Evolutionary conservation across 495 filamentous ascomycete genomes (phyloP).

Genomic region (Xylaria bambusicola): DNA sequence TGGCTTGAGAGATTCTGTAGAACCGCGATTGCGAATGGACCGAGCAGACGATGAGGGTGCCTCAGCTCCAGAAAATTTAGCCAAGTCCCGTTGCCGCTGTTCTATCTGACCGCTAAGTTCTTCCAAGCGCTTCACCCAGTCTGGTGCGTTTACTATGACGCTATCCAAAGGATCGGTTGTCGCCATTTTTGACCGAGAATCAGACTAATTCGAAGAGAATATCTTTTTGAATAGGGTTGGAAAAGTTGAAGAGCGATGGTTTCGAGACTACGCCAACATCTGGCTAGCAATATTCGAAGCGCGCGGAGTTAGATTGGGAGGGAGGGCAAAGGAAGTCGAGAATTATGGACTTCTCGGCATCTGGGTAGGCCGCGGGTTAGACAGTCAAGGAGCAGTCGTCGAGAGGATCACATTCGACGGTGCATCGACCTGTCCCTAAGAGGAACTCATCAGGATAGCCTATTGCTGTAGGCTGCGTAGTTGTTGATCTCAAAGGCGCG

Average conservation of each 20-base stretch:
- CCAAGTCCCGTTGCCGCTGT: slow-evolving; percentile 68
- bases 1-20: slow-evolving; percentile 63
- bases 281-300: neutral
- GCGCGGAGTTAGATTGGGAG: neutral
- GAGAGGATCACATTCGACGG: neutral
- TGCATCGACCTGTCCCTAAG: neutral
- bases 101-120: slow-evolving; percentile 69
- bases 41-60: slow-evolving; percentile 32
- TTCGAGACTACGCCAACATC: slow-evolving; percentile 6
- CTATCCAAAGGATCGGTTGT: slow-evolving; percentile 68
- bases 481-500: neutral
- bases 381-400: neutral
- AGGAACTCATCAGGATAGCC: neutral
- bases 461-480: neutral
- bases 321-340: neutral
- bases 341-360: slow-evolving; percentile 9
- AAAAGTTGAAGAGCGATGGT: neutral
- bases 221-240: neutral
- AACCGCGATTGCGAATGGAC: slow-evolving; percentile 60
- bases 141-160: slow-evolving; percentile 63
- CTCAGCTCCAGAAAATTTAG: slow-evolving; percentile 43
- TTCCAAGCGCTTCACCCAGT: slow-evolving; percentile 68
- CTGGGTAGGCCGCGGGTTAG: neutral
- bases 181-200: slow-evolving; percentile 31
- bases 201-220: neutral